These are phyloP conservation scores for Rosa multiflora DNA, from an alignment of 306 rosid species.

Conservation along the genomic window DNA sequence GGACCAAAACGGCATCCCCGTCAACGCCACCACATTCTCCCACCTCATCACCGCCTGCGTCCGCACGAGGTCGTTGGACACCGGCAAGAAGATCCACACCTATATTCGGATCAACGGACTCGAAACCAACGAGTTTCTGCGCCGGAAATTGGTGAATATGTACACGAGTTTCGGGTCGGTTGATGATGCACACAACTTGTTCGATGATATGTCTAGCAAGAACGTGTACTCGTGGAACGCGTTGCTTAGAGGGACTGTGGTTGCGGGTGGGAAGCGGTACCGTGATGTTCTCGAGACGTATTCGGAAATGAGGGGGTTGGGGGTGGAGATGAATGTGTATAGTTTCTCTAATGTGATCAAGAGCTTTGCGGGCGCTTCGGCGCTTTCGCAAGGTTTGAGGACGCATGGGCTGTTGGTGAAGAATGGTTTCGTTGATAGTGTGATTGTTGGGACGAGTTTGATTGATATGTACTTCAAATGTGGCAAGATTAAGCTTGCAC, in stretches of 20 bases:
- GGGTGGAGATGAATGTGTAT: constrained; percentile 73
- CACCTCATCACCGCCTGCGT: constrained; percentile 59
- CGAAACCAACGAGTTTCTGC: constrained; percentile 49
- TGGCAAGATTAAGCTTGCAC: constrained; percentile 50
- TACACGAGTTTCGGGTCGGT: constrained; percentile 58
- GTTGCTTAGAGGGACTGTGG: constrained; percentile 66
- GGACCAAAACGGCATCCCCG: constrained; percentile 64
- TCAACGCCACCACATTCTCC: constrained; percentile 66
- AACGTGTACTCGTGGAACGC: constrained; percentile 77
- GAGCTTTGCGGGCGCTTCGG: constrained; percentile 70
- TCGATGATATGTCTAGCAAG: constrained; percentile 43
- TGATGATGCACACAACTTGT: constrained; percentile 51
- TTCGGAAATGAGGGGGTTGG: constrained; percentile 55
- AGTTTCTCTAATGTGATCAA: constrained; percentile 68
- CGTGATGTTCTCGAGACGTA: constrained; percentile 43
- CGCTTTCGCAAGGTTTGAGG: constrained; percentile 65
- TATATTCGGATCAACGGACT: constrained; percentile 56
- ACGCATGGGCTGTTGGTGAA: constrained; percentile 66
- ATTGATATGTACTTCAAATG: constrained; percentile 46
- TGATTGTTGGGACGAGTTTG: constrained; percentile 45
- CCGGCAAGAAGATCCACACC: constrained; percentile 47
- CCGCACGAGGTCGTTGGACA: constrained; percentile 44
- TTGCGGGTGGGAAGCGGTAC: constrained; percentile 52
- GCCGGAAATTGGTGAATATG: constrained; percentile 55
- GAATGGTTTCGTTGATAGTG: constrained; percentile 63